phyloP scores from a whole-genome alignment of 1,139 yeast species.

The Zygoascus meyerae region DNA sequence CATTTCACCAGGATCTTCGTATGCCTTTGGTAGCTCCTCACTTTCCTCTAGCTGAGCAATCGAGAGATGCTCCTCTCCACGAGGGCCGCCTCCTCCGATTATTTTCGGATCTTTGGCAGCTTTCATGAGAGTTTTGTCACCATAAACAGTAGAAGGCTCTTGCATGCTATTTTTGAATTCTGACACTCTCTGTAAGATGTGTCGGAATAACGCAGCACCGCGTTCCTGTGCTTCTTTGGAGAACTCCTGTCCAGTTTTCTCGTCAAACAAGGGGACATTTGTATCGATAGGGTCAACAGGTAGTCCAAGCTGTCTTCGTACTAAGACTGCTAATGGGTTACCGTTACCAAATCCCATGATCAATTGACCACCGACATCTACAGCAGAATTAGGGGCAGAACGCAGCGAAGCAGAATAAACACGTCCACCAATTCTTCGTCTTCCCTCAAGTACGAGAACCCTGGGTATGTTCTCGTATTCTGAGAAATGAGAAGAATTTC shows the following conservation, averaged over 20 bases:
- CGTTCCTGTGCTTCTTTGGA: slow-evolving; percentile 30
- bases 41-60: slow-evolving; percentile 34
- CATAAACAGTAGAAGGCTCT: slow-evolving; percentile 34
- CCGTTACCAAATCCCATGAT: slow-evolving; percentile 40
- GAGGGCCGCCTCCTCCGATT: slow-evolving; percentile 22
- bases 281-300: slow-evolving; percentile 35
- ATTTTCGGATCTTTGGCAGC: slow-evolving; percentile 34
- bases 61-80: slow-evolving; percentile 24
- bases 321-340: slow-evolving; percentile 37
- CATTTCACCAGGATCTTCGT: slow-evolving; percentile 28
- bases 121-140: slow-evolving; percentile 34
- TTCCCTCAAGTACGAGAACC: slow-evolving; percentile 37
- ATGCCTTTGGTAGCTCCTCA: slow-evolving; percentile 29
- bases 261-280: slow-evolving; percentile 31
- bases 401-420: slow-evolving; percentile 37
- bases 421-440: slow-evolving; percentile 41
- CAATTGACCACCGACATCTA: slow-evolving; percentile 41
- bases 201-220: slow-evolving; percentile 34
- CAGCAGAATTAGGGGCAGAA: slow-evolving; percentile 24
- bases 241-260: slow-evolving; percentile 29
- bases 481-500: slow-evolving; percentile 32
- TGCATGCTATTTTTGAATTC: slow-evolving; percentile 32
- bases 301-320: slow-evolving; percentile 38
- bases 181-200: slow-evolving; percentile 35
- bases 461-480: slow-evolving; percentile 39